Evolutionary conservation across 2,329 filamentous ascomycete species (phyloP).

Genomic region (Epichloe scottii): DNA sequence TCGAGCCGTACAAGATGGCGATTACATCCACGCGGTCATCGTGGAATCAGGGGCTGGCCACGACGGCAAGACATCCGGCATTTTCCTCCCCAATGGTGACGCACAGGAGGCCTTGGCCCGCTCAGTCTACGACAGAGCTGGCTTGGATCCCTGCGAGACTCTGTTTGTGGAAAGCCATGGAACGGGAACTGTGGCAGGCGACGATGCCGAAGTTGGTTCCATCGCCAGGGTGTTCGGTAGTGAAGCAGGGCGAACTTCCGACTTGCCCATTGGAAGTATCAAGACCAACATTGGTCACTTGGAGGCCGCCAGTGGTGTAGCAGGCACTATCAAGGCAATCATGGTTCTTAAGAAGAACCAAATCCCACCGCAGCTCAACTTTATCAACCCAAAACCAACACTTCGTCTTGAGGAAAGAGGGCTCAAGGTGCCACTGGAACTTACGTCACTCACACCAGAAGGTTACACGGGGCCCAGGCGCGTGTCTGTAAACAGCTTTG

Average conservation of each 20-base stretch:
- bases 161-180: too few species aligned
- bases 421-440: constrained; percentile 9
- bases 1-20: constrained; percentile 28
- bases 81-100: constrained; percentile 16
- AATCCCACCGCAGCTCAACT: constrained; percentile 11
- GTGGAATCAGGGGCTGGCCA: constrained; percentile 22
- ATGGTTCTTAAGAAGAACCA: constrained; percentile 9
- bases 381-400: constrained; percentile 11
- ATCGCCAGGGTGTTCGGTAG: constrained; percentile 15
- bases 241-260: constrained; percentile 8
- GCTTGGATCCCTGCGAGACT: too few species aligned
- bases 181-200: too few species aligned
- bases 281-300: constrained; percentile 17
- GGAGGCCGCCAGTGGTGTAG: constrained; percentile 15
- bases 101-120: constrained; percentile 14
- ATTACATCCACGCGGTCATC: constrained; percentile 24
- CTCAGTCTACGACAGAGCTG: constrained; percentile 12
- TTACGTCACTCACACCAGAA: neutral
- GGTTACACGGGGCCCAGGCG: constrained; percentile 11
- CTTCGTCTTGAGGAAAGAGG: constrained; percentile 17
- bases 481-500: constrained; percentile 34
- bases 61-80: constrained; percentile 28
- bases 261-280: constrained; percentile 14
- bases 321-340: constrained; percentile 12
- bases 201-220: neutral